phyloP scores from a whole-genome alignment of 2,329 filamentous ascomycete species.

The Penicillium griseofulvum region DNA sequence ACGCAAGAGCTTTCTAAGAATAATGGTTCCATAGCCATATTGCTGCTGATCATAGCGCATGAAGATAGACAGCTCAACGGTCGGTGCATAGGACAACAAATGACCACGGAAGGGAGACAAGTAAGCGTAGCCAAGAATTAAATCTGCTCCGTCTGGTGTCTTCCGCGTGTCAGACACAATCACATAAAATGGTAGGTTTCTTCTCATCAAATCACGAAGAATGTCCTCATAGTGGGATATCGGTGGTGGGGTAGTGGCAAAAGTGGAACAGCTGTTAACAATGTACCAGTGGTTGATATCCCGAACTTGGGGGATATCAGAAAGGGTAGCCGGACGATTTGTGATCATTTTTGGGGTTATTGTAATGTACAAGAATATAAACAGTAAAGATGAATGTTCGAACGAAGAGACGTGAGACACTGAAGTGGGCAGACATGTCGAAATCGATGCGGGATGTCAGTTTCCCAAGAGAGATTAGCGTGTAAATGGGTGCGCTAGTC shows the following conservation, averaged over 20 bases:
- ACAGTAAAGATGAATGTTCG: background rate
- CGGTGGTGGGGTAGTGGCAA: slow-evolving; percentile 31
- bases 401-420: background rate
- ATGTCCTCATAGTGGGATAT: slow-evolving; percentile 29
- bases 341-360: slow-evolving; percentile 2
- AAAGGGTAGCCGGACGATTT: slow-evolving; percentile 32
- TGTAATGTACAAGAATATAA: background rate
- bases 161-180: slow-evolving; percentile 24
- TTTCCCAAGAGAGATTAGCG: background rate
- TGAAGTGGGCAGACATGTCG: background rate
- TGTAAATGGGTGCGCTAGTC: background rate
- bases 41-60: slow-evolving; percentile 35
- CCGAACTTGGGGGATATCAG: slow-evolving; percentile 36
- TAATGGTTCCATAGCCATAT: slow-evolving; percentile 32
- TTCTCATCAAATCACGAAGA: slow-evolving; percentile 22
- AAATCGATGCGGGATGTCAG: background rate
- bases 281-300: slow-evolving; percentile 41
- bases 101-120: slow-evolving; percentile 36
- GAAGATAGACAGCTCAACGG: slow-evolving; percentile 43
- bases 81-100: slow-evolving; percentile 39
- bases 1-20: slow-evolving; percentile 32
- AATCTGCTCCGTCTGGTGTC: slow-evolving; percentile 1
- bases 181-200: slow-evolving; percentile 40
- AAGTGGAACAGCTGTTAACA: slow-evolving; percentile 34
- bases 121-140: slow-evolving; percentile 37